These are phyloP conservation scores for Colletotrichum ledebouriae DNA, from an alignment of 2,329 filamentous ascomycete species.

Conservation along the genomic window DNA sequence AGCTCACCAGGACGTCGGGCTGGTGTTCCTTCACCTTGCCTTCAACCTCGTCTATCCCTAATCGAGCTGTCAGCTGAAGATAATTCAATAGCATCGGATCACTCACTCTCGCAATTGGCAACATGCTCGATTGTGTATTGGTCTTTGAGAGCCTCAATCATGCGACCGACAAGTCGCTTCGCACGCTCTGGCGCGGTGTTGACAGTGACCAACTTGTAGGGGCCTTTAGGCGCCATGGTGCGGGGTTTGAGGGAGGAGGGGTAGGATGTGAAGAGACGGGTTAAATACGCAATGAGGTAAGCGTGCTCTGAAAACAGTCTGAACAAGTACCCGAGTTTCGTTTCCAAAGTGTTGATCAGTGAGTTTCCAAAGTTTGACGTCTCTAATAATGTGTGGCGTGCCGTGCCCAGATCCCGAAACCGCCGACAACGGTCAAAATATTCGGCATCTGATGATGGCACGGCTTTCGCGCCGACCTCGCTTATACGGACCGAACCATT, in stretches of 20 bases:
- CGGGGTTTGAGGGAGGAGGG: constrained; percentile 24
- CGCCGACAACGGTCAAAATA: constrained; percentile 3
- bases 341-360: neutral
- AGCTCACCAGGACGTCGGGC: constrained; percentile 49
- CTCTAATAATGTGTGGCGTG: neutral
- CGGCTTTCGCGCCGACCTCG: constrained; percentile 21
- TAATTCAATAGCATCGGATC: neutral
- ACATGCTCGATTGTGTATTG: constrained; percentile 73
- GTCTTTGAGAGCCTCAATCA: constrained; percentile 73
- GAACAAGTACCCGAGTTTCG: neutral
- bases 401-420: constrained; percentile 4
- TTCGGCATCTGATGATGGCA: constrained; percentile 8
- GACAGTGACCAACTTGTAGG: constrained; percentile 75
- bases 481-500: neutral
- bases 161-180: constrained; percentile 70
- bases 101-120: constrained; percentile 72
- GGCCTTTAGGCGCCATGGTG: constrained; percentile 60
- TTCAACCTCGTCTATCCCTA: constrained; percentile 69
- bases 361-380: neutral
- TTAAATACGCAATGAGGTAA: no score
- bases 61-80: constrained; percentile 11
- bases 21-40: constrained; percentile 59
- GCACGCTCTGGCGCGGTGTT: constrained; percentile 77
- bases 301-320: neutral
- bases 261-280: neutral